phyloP scores from a whole-genome alignment of 2,329 filamentous ascomycete genomes.

The Dactylellina drechsleri region DNA sequence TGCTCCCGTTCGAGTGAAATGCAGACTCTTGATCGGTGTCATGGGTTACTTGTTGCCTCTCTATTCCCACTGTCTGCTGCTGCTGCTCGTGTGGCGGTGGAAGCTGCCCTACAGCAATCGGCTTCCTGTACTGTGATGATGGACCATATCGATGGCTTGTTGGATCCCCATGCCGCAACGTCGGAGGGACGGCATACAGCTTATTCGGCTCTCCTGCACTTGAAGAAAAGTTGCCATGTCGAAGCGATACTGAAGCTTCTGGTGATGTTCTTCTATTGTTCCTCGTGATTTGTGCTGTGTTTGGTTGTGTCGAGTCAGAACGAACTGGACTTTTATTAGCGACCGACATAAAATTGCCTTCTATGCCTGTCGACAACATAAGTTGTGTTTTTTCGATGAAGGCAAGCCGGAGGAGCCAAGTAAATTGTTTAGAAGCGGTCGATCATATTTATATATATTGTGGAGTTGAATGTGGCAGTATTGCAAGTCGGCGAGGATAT shows the following conservation, averaged over 20 bases:
- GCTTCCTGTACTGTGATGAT: constrained; percentile 9
- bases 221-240: constrained; percentile 31
- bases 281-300: constrained; percentile 6
- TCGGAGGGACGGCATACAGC: constrained; percentile 36
- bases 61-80: background rate
- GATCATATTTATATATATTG: constrained; percentile 21
- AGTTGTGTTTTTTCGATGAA: background rate
- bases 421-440: background rate
- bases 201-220: constrained; percentile 44
- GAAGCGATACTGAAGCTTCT: constrained; percentile 48
- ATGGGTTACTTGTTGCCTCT: constrained; percentile 5
- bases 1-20: constrained; percentile 44
- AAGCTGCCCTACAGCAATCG: constrained; percentile 4
- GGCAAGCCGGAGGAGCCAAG: constrained; percentile 6
- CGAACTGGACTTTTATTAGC: constrained; percentile 13
- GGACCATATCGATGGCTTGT: constrained; percentile 14
- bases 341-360: constrained; percentile 42
- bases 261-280: constrained; percentile 29
- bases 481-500: background rate
- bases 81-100: constrained; percentile 15
- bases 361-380: constrained; percentile 28
- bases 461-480: background rate
- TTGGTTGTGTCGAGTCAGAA: constrained; percentile 16
- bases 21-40: constrained; percentile 39
- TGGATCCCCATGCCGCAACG: constrained; percentile 30